Evolutionary conservation across 768 basidiomycete species (phyloP), one percentile per base, ranked within the genome.

Genomic region (Boletus tomentosulus): DNA sequence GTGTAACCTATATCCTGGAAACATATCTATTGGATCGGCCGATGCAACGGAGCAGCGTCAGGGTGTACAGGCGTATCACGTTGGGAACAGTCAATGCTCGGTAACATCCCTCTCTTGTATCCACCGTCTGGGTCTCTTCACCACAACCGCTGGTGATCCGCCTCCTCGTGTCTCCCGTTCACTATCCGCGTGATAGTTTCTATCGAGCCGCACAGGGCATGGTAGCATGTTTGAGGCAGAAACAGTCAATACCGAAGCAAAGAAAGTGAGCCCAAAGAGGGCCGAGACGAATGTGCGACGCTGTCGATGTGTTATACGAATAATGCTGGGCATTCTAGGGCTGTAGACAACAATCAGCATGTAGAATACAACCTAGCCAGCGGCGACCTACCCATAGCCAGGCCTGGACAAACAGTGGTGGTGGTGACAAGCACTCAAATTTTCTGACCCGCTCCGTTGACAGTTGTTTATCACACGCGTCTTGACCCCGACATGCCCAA

Each of bases 251-350:
- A 92, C 78, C 16, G 88, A 80, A 25, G 86, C 87, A 67, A 89
- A 71, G 70, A 89, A 90, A 3, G 90, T 92, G 62, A 89, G 71
- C 62, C 81, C 84, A 67, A 93, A 93, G 58, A 92, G 83, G 33
- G 86, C 81, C 8, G 91, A 84, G 57, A 90, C 76, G 73, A 90
- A 78, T 60, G 80, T 81, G 66, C 89, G 88, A 48, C 82, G 81
- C 67, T 82, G 82, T 55, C 66, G 72, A 55, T 66, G 63, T 56
- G 79, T 81, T 59, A 85, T 72, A 57, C 83, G 83, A 60, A 86
- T 71, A 61, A 77, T 71, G 78, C 78, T 78, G 71, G 78, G 64
- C 85, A 86, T 87, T 70, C 73, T 84, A 72, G 49, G 54, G 48
- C 71, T 74, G 79, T 55, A 83, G 67, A 60, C 73, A 67, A 59